Base-by-base conservation (phyloP, 1,139 yeast species). In the Lodderomyces elongisporus region DNA sequence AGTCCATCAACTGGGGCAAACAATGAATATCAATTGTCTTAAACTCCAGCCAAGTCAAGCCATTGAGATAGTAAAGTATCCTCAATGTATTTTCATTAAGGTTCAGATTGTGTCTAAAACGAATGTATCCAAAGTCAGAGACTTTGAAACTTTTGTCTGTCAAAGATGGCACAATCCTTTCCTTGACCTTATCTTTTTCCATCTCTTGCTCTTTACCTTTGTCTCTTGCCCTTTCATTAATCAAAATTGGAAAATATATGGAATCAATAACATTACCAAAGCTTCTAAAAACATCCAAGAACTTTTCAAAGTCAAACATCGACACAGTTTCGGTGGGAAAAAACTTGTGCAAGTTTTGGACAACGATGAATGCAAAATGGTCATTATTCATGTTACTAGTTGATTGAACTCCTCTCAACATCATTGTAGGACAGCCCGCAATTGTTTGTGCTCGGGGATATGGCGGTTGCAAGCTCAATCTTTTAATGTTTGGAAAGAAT, bases 261-360 rank as follows among this genome's bases (percentile, higher is more conserved):
- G 63, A 52, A n/a, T 68, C 70, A 25, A 74, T 59, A 4, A 44
- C 14, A 32, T 39, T 51, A 10, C 70, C 67, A 43, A 64, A 72
- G 16, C 53, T 42, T 32, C 48, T 41, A 41, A 74, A 66, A 32
- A 65, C 52, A 9, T 51, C 39, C 6, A 60, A 31, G 27, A 72
- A 51, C 14, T 44, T 41, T 10, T 48, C 47, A 31, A 62, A 39
- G 4, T 40, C 39, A 17, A 14, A 24, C 28, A 14, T 23, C 14
- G 23, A 15, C 14, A 25, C 4, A 13, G 6, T 12, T 8, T 54
- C 31, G 3, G 50, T 35, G 3, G 61, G 53, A 15, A 62, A 51
- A 36, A 65, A 57, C 4, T 51, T 47, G 14, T 52, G 54, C 35
- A 74, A 54, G 43, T 71, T 71, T 42, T 71, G 76, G 20, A 74